Base-by-base conservation (phyloP, 192 early-diverging fungal species). In the Cetraspora pellucida region DNA sequence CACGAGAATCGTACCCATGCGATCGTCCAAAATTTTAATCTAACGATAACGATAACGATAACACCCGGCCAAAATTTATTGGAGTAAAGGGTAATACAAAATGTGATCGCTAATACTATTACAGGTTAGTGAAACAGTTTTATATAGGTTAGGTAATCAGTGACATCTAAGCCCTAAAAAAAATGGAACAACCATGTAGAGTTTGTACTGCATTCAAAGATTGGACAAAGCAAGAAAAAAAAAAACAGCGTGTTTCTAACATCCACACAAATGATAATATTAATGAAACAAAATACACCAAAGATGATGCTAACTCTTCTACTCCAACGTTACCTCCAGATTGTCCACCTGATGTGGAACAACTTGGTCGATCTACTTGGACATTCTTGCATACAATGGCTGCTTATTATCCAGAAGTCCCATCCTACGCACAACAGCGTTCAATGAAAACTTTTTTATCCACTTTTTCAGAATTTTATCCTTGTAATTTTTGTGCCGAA, bases 331-430 rank as follows among this genome's bases (percentile, higher is more conserved):
- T 67, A 10, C 47, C 14, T 13, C 66, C 80, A 59, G 87, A 89
- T 57, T 97, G 95, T 78, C 95, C 95, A 19, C 90, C 95, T 0
- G 96, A 99, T 81, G 89, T 90, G 7, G 83, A 87, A 69, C 85
- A 86, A 43, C 91, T 99, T 23, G 97, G 97, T 27, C 83, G 87
- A 5, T 87, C 94, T n/a, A 95, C 95, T 0, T 99, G 97, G 97
- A 98, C 96, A 5, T 95, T 98, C 70, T 85, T 99, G 63, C 97
- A 99, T 81, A 96, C 96, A 0, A 96, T 97, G 90, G 95, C 96
- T 4, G 95, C 96, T 0, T 97, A 99, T 84, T 99, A 99, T 79
- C 96, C 97, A 0, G 90, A 94, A 28, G 82, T 78, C 19, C 94
- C 97, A 0, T 87, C 91, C 2, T 49, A 72, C 1, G 77, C 82